A percentile compares a stretch with the other conserved stretches of the same genome.
Evolutionary conservation across 2,329 filamentous ascomycete species (phyloP).

Genomic region (Fusarium sp.): DNA sequence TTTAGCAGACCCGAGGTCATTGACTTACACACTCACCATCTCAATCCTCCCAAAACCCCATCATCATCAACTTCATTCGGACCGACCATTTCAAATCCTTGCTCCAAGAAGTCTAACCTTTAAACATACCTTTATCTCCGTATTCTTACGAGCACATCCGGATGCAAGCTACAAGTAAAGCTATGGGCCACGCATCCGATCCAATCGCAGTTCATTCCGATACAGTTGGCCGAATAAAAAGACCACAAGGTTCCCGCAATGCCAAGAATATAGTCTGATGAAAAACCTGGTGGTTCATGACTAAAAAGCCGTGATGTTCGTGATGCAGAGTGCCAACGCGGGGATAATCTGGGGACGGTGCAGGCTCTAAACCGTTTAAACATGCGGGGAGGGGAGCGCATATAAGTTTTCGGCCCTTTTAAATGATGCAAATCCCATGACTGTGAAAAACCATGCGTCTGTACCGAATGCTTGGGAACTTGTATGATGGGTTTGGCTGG

Average conservation of each 20-base stretch:
- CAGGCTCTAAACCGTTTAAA: slow-evolving; percentile 33
- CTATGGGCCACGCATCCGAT: not conserved
- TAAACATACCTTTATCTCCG: not conserved
- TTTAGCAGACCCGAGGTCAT: not conserved
- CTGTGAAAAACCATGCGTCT: slow-evolving; percentile 2
- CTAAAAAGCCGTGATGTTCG: slow-evolving; percentile 5
- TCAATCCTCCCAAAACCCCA: slow-evolving; percentile 6
- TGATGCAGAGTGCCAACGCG: slow-evolving; percentile 14
- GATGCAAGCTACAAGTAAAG: not conserved
- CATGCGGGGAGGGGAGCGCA: slow-evolving; percentile 31
- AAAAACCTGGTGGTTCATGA: slow-evolving; percentile 1
- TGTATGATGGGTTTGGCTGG: not conserved
- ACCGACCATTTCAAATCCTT: slow-evolving; percentile 19
- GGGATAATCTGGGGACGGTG: slow-evolving; percentile 38
- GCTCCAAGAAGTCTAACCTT: slow-evolving; percentile 4
- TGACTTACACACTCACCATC: slow-evolving; percentile 1
- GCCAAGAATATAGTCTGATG: slow-evolving; percentile 7
- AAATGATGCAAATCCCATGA: slow-evolving; percentile 22
- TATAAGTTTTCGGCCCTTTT: slow-evolving; percentile 37
- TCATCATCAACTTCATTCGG: slow-evolving; percentile 21
- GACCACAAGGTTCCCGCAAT: not conserved
- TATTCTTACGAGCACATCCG: not conserved
- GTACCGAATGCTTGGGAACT: not conserved
- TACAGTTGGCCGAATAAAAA: not conserved
- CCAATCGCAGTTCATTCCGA: slow-evolving; percentile 13